Evolutionary conservation across 176 grass and related monocot genomes (phyloP).

Genomic region (Eleusine coracana): DNA sequence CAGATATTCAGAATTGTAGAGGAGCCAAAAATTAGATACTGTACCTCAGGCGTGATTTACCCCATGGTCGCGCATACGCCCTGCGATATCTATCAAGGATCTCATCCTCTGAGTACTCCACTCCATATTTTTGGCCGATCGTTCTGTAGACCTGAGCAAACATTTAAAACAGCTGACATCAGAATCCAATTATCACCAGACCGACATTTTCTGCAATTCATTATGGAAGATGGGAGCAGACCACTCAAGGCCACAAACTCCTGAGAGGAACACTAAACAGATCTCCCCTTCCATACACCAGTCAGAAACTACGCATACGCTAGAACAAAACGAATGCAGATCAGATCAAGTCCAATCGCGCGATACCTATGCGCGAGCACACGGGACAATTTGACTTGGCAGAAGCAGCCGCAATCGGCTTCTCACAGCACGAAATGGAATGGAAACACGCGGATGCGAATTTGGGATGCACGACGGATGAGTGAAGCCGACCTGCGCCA

Average conservation of each 20-base stretch:
- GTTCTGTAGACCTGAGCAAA: conserved; percentile 71
- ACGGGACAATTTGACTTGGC: background rate
- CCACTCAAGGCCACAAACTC: background rate
- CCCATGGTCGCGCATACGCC: conserved; percentile 87
- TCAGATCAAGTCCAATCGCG: conserved; percentile 20
- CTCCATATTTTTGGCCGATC: conserved; percentile 90
- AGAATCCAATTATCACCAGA: background rate
- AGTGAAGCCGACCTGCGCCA: conserved; percentile 72
- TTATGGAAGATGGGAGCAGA: background rate
- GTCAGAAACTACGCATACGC: background rate
- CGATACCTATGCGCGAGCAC: background rate
- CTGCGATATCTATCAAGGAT: conserved; percentile 73
- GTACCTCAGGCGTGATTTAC: conserved; percentile 85
- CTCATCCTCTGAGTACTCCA: conserved; percentile 84
- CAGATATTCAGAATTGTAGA: background rate
- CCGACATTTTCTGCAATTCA: background rate
- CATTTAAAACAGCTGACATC: conserved; percentile 6
- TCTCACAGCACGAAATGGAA: background rate
- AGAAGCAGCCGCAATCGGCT: background rate
- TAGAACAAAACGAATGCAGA: background rate
- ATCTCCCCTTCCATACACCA: conserved; percentile 8
- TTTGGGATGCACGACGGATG: background rate
- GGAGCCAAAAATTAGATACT: background rate
- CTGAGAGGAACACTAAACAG: conserved; percentile 1
- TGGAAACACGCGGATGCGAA: background rate